Base-by-base conservation (phyloP, 805 yeast genomes). In the Candida pseudofarinosa region DNA sequence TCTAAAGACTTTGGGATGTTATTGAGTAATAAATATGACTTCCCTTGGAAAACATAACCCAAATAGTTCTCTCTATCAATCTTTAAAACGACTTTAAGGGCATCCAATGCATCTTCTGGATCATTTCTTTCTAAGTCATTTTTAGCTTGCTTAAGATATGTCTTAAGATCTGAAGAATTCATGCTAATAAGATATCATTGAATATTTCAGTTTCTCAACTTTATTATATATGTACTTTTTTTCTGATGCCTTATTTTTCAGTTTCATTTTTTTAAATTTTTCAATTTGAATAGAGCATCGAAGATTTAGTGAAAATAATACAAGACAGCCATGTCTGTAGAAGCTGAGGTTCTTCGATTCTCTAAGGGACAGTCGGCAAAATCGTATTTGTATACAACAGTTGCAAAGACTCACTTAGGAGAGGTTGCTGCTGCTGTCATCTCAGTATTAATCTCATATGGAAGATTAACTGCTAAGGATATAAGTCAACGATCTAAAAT, bases 11-110 rank as follows among this genome's bases (percentile, higher is more conserved):
- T 52, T 1, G 56, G 53, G 3, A 57, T 44, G 4, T 75, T 61
- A 12, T 67, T 58, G 41, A 73, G 51, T 6, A 75, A 57, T 45
- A 80, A 80, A 43, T 74, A 68, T 1, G 88, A 77, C 57, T 87
- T 88, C 6, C 93, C 97, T 38, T 77, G 65, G 52, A 89, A 80
- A 3, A 86, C 73, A 51, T 72, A 70, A 13, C 90, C 97, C 55
- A 75, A 77, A 58, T 81, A 84, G 58, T 78, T 77, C 5, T 69
- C 51, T 3, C 71, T 65, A 46, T 87, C 95, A 3, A 67, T 48
- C 8, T 71, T 73, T 7, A 88, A 59, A 3, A 79, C 83, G 31
- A 78, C 76, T 19, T 77, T 65, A 16, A 82, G 75, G 37, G 74
- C 58, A 23, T 77, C 79, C 26, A 82, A 62, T 4, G 87, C 88